phyloP scores from a whole-genome alignment of 306 rosid genomes.

The Spatholobus suberectus region DNA sequence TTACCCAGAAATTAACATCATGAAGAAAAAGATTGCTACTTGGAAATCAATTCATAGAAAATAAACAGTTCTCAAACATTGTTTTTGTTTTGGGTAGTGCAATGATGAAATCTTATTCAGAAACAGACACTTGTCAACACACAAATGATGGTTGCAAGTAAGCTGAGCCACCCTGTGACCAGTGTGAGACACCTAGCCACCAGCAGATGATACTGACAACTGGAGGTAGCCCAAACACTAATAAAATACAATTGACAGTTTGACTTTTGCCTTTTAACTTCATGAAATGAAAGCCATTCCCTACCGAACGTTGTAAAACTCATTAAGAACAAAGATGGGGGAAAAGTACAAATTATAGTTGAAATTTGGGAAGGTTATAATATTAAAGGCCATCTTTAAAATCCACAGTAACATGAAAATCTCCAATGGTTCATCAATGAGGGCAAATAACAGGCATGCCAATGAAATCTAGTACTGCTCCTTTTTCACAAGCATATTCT shows the following conservation, averaged over 20 bases:
- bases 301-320: background rate
- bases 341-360: background rate
- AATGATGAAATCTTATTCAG: conserved; percentile 17
- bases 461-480: background rate
- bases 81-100: background rate
- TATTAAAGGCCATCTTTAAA: background rate
- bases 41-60: conserved; percentile 3
- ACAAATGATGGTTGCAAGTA: background rate
- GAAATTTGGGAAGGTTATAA: background rate
- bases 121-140: background rate
- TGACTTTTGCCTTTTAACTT: conserved; percentile 11
- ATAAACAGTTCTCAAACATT: background rate
- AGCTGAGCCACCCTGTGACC: conserved; percentile 7
- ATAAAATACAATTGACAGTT: background rate
- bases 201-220: conserved; percentile 29
- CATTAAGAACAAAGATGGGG: background rate
- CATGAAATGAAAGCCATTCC: background rate
- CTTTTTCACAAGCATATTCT: background rate
- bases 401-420: background rate
- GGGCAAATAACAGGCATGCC: background rate
- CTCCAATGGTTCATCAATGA: conserved; percentile 4
- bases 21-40: background rate
- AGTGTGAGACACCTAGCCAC: background rate
- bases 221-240: conserved; percentile 13
- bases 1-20: conserved; percentile 5